A percentile compares a stretch with the other conserved stretches of the same genome.
Conservation (phyloP, 2,329 filamentous ascomycete genomes). For the Phyllosticta citribraziliensis region DNA sequence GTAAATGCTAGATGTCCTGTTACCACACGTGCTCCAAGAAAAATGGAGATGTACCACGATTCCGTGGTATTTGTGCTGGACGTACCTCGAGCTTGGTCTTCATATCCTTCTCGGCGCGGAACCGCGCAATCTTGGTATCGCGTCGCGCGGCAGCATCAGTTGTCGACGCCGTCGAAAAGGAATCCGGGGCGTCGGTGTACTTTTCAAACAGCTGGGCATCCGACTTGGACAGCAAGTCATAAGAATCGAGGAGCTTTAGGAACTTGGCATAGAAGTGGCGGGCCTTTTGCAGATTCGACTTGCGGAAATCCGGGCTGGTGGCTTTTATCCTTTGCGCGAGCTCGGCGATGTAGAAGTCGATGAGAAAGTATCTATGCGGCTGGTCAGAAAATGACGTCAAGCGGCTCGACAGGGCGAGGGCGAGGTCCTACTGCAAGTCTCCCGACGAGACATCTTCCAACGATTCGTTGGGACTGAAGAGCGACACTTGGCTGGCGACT, state of each 20-base stretch:
- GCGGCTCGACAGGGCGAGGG: conserved; percentile 14
- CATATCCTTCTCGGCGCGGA: conserved; percentile 75
- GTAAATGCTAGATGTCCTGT: conserved; percentile 42
- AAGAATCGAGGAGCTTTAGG: conserved; percentile 65
- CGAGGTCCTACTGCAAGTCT: conserved; percentile 59
- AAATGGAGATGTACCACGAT: background rate
- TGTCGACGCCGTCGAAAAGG: conserved; percentile 62
- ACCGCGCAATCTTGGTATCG: conserved; percentile 77
- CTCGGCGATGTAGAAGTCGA: conserved; percentile 71
- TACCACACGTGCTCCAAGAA: conserved; percentile 9
- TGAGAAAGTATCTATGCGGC: conserved; percentile 55
- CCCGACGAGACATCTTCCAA: conserved; percentile 77
- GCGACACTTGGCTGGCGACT: conserved; percentile 58
- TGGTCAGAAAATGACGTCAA: conserved; percentile 9
- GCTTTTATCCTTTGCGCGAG: conserved; percentile 59
- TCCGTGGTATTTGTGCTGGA: background rate
- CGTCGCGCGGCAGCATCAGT: conserved; percentile 60
- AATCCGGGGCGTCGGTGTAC: conserved; percentile 62
- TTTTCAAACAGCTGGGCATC: conserved; percentile 62
- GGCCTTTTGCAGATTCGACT: conserved; percentile 51
- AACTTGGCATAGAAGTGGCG: conserved; percentile 68
- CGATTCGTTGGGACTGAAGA: conserved; percentile 87
- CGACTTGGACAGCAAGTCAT: conserved; percentile 56
- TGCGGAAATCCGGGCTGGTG: conserved; percentile 39
- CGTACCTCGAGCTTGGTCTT: conserved; percentile 68